phyloP scores from a whole-genome alignment of 768 basidiomycete genomes.

The Mycena metata region DNA sequence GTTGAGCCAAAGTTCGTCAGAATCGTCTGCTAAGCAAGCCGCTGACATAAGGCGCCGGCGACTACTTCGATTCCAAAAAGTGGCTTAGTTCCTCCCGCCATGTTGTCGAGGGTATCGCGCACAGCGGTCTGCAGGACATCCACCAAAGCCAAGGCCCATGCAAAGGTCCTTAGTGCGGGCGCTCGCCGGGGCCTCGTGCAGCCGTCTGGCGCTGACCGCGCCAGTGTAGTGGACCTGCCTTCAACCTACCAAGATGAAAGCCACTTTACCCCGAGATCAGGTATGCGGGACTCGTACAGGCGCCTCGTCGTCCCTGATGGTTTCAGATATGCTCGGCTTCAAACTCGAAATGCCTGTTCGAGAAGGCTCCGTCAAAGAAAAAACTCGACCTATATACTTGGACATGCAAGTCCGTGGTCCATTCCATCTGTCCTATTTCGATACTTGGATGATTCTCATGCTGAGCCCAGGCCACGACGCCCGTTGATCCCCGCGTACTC shows the following conservation, averaged over 20 bases:
- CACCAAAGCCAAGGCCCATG: slow-evolving; percentile 46
- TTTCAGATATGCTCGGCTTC: slow-evolving; percentile 90
- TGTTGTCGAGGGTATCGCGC: slow-evolving; percentile 71
- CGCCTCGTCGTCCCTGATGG: slow-evolving; percentile 21
- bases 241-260: slow-evolving; percentile 78
- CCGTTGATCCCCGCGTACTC: slow-evolving; percentile 95
- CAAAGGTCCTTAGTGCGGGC: slow-evolving; percentile 44
- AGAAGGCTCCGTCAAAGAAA: slow-evolving; percentile 69
- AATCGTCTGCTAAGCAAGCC: too few relatives aligned
- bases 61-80: too few relatives aligned
- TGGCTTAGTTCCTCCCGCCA: slow-evolving; percentile 45
- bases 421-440: not conserved
- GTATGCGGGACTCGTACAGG: slow-evolving; percentile 51
- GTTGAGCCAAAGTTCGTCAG: too few relatives aligned
- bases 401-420: slow-evolving; percentile 87
- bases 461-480: slow-evolving; percentile 87
- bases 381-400: slow-evolving; percentile 92
- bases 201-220: slow-evolving; percentile 85
- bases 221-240: slow-evolving; percentile 86
- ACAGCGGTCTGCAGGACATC: slow-evolving; percentile 52
- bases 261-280: slow-evolving; percentile 78
- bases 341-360: slow-evolving; percentile 76
- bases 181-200: slow-evolving; percentile 78
- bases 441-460: slow-evolving; percentile 4
- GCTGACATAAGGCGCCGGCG: too few relatives aligned